Conservation (phyloP, 306 rosid species). For the Pyrus communis region DNA sequence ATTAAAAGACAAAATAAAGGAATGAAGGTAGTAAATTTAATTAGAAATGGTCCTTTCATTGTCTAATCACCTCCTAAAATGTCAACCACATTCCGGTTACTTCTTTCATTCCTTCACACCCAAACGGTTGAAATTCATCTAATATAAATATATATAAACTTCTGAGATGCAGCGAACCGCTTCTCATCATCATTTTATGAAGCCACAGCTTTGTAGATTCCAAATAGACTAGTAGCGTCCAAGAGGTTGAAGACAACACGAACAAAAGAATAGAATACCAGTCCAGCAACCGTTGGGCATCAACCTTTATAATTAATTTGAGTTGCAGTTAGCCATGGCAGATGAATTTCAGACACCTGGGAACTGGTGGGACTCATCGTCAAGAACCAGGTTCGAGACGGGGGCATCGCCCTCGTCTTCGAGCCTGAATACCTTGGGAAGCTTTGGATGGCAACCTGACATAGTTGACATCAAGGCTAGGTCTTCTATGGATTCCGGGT, state of each 20-base stretch:
- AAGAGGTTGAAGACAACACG: constrained; percentile 1
- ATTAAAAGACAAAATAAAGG: constrained; percentile 10
- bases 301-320: not conserved
- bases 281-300: not conserved
- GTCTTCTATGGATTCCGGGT: constrained; percentile 53
- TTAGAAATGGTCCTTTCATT: constrained; percentile 31
- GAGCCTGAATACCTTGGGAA: constrained; percentile 43
- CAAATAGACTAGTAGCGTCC: not conserved
- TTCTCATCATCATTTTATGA: constrained; percentile 46
- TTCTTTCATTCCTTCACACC: constrained; percentile 18
- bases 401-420: constrained; percentile 75
- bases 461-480: constrained; percentile 56
- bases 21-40: not conserved
- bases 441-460: constrained; percentile 55
- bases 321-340: constrained; percentile 48
- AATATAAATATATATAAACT: constrained; percentile 43
- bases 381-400: constrained; percentile 52
- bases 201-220: constrained; percentile 19
- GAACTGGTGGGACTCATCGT: constrained; percentile 81
- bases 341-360: constrained; percentile 77
- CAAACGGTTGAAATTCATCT: constrained; percentile 10
- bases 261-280: not conserved
- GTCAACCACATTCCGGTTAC: constrained; percentile 53
- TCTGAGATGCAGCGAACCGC: constrained; percentile 62
- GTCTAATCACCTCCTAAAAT: constrained; percentile 65